Conservation (phyloP, 148 eudicot genomes). For the Amaranthus cruentus region DNA sequence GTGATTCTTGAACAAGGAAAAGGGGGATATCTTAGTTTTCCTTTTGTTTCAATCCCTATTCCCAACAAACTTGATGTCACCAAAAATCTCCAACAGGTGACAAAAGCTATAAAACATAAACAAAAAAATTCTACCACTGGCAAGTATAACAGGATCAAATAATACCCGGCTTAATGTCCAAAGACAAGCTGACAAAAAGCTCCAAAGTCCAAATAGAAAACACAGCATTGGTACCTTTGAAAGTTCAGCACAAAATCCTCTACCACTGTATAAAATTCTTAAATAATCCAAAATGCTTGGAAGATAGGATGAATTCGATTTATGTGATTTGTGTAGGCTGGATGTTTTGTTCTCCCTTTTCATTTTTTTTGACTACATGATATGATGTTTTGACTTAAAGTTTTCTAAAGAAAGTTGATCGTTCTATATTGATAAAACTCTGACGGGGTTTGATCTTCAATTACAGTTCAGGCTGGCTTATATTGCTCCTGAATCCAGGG, state of each 20-base stretch:
- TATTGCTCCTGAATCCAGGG: constrained; percentile 75
- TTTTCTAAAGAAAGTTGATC: neutral
- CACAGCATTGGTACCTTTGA: neutral
- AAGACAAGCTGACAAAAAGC: neutral
- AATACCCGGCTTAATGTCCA: neutral
- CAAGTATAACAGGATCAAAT: neutral
- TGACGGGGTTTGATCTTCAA: constrained; percentile 4
- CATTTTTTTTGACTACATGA: neutral
- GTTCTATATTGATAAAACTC: neutral
- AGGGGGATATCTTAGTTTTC: too few relatives aligned
- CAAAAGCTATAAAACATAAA: neutral
- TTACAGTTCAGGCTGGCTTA: constrained; percentile 76
- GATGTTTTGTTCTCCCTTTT: neutral
- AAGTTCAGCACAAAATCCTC: neutral
- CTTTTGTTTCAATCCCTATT: neutral
- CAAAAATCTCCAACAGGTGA: neutral
- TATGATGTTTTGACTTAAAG: neutral
- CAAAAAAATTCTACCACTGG: neutral
- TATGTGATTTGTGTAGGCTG: neutral
- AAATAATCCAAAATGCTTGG: neutral
- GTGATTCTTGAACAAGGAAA: too few relatives aligned
- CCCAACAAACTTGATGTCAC: neutral
- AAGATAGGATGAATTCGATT: neutral
- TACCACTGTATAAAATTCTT: neutral
- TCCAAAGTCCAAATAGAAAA: neutral